Percentiles rank a stretch among this genome's conserved stretches.
phyloP scores from a whole-genome alignment of 192 early-diverging fungal species.

The Mortierella claussenii region DNA sequence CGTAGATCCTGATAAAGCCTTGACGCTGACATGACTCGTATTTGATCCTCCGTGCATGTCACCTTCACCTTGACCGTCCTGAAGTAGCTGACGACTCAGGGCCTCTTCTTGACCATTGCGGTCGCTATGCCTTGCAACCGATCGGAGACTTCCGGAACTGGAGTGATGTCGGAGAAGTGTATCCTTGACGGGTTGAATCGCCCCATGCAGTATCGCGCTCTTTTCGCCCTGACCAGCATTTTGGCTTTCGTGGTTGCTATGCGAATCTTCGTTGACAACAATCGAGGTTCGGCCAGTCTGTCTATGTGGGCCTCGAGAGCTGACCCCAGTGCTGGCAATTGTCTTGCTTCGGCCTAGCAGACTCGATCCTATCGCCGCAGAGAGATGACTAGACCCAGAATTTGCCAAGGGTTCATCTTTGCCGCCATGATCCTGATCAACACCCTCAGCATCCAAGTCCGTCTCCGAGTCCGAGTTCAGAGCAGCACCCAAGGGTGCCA shows the following conservation, averaged over 20 bases:
- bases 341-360: constrained; percentile 34
- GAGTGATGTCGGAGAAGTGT: constrained; percentile 22
- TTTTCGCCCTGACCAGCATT: background rate
- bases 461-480: constrained; percentile 25
- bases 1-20: too few relatives aligned
- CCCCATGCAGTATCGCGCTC: background rate
- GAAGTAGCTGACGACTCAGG: too few relatives aligned
- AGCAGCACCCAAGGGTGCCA: constrained; percentile 6
- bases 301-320: constrained; percentile 1
- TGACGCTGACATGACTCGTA: too few relatives aligned
- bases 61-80: too few relatives aligned
- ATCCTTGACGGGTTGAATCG: background rate
- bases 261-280: too few relatives aligned
- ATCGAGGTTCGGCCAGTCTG: background rate
- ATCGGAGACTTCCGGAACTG: constrained; percentile 39
- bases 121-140: constrained; percentile 29
- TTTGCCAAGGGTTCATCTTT: too few relatives aligned
- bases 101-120: background rate
- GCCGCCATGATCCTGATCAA: background rate
- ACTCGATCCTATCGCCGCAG: background rate
- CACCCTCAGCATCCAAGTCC: background rate
- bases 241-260: too few relatives aligned
- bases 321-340: constrained; percentile 35
- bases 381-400: background rate
- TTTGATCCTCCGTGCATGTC: too few relatives aligned